phyloP scores from a whole-genome alignment of 2,329 filamentous ascomycete species.

The Diaporthe sp. region DNA sequence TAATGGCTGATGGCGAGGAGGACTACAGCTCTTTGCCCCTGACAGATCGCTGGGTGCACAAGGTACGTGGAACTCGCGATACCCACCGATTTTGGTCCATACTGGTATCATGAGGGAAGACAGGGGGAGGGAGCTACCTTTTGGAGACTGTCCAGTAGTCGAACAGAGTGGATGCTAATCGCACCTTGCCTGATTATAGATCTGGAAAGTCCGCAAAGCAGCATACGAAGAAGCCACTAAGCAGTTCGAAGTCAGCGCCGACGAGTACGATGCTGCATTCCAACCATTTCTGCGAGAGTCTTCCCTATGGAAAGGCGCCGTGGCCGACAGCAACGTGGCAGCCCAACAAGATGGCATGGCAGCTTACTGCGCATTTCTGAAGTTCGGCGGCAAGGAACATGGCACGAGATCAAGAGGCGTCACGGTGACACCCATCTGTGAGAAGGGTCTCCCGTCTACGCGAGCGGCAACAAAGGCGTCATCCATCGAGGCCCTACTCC shows the following conservation, averaged over 20 bases:
- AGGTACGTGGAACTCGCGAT: slow-evolving; percentile 62
- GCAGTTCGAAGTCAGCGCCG: slow-evolving; percentile 85
- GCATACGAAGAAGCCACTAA: slow-evolving; percentile 95
- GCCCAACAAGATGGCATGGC: slow-evolving; percentile 94
- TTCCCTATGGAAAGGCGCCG: slow-evolving; percentile 90
- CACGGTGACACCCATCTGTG: slow-evolving; percentile 84
- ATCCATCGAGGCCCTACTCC: slow-evolving; percentile 85
- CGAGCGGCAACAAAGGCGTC: slow-evolving; percentile 90
- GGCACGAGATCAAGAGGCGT: slow-evolving; percentile 82
- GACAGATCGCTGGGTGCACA: slow-evolving; percentile 86
- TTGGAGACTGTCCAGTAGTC: background rate
- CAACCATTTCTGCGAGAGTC: slow-evolving; percentile 89
- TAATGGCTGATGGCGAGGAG: slow-evolving; percentile 86
- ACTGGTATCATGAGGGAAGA: background rate
- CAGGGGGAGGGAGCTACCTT: background rate
- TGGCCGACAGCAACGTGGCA: slow-evolving; percentile 94
- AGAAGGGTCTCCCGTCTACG: slow-evolving; percentile 92
- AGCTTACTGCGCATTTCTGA: slow-evolving; percentile 91
- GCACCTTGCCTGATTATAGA: slow-evolving; percentile 58
- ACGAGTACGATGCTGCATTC: slow-evolving; percentile 89
- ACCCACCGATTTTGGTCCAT: background rate
- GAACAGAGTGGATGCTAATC: background rate
- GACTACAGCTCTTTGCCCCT: slow-evolving; percentile 86
- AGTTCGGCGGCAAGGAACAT: slow-evolving; percentile 87
- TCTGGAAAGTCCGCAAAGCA: slow-evolving; percentile 97